Evolutionary conservation across 768 basidiomycete genomes (phyloP).

Genomic region (Russula brevipes): DNA sequence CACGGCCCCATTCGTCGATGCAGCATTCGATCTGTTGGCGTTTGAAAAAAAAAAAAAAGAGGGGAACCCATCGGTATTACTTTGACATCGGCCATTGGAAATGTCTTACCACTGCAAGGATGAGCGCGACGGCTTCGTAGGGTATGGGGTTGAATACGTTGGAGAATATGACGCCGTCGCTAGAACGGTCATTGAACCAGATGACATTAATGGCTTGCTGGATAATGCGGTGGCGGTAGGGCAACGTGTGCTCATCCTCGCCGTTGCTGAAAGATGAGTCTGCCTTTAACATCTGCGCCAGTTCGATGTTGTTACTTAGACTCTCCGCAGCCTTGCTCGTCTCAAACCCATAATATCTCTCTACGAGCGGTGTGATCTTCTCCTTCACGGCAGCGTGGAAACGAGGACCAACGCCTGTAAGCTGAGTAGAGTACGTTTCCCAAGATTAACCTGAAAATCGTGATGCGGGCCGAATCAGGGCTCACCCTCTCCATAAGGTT

Average conservation of each 20-base stretch:
- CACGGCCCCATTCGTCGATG: constrained; percentile 16
- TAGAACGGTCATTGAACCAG: constrained; percentile 19
- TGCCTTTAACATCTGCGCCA: constrained; percentile 8
- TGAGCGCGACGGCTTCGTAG: constrained; percentile 18
- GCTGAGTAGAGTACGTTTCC: background rate
- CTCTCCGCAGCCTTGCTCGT: constrained; percentile 13
- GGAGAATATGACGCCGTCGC: constrained; percentile 15
- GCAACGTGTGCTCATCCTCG: background rate
- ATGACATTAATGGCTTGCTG: constrained; percentile 16
- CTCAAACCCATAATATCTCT: constrained; percentile 14
- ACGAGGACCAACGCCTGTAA: background rate
- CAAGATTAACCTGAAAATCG: background rate
- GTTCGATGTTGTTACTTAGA: constrained; percentile 5
- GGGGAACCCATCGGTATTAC: background rate
- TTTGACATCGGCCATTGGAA: background rate
- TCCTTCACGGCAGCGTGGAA: constrained; percentile 12
- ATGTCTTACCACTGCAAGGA: constrained; percentile 15
- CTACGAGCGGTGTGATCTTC: constrained; percentile 14
- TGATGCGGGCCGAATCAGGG: background rate
- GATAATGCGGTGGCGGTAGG: constrained; percentile 14
- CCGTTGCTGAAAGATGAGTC: constrained; percentile 3
- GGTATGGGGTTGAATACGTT: constrained; percentile 15
- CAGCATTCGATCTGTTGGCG: constrained; percentile 15
- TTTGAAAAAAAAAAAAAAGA: background rate
- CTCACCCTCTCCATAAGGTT: constrained; percentile 11